Conservation (phyloP, 2,329 filamentous ascomycete genomes). For the Daldinia sp. region DNA sequence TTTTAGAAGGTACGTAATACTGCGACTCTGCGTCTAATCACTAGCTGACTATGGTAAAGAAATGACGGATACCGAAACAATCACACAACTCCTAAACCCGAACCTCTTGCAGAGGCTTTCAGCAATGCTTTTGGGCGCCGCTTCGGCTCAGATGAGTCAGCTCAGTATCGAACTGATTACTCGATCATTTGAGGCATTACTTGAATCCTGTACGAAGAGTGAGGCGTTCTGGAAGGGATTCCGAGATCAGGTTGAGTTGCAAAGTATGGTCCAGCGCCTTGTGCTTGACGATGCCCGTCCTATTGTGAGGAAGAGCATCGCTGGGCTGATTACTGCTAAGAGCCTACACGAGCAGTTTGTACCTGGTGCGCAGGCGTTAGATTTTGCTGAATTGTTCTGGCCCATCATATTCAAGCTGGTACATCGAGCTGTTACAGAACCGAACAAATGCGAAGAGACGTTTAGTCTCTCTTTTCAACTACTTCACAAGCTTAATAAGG, state of each 20-base stretch:
- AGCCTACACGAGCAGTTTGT: conserved; percentile 42
- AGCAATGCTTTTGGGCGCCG: conserved; percentile 42
- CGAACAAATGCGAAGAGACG: conserved; percentile 59
- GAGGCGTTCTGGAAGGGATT: conserved; percentile 57
- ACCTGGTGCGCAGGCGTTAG: conserved; percentile 50
- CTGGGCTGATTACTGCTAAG: conserved; percentile 50
- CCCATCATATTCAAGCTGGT: conserved; percentile 56
- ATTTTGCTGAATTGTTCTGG: conserved; percentile 63
- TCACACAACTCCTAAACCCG: conserved; percentile 43
- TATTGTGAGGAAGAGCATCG: conserved; percentile 54
- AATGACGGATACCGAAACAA: conserved; percentile 38
- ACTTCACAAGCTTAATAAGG: conserved; percentile 48
- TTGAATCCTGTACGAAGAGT: conserved; percentile 57
- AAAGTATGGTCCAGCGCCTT: conserved; percentile 52
- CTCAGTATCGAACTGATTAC: conserved; percentile 51
- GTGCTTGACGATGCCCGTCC: conserved; percentile 55
- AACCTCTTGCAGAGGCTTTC: conserved; percentile 45
- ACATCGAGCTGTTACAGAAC: conserved; percentile 51
- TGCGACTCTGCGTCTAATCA: background rate
- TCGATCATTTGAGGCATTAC: conserved; percentile 55
- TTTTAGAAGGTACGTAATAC: conserved; percentile 63
- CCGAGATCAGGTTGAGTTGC: conserved; percentile 45
- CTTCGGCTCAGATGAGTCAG: conserved; percentile 43
- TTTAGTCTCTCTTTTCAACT: conserved; percentile 47
- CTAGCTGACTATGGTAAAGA: conserved; percentile 47